A percentile compares a stretch with the other conserved stretches of the same genome.
Evolutionary conservation across 257 asterid species (phyloP).

Genomic region (Solanum pennellii): DNA sequence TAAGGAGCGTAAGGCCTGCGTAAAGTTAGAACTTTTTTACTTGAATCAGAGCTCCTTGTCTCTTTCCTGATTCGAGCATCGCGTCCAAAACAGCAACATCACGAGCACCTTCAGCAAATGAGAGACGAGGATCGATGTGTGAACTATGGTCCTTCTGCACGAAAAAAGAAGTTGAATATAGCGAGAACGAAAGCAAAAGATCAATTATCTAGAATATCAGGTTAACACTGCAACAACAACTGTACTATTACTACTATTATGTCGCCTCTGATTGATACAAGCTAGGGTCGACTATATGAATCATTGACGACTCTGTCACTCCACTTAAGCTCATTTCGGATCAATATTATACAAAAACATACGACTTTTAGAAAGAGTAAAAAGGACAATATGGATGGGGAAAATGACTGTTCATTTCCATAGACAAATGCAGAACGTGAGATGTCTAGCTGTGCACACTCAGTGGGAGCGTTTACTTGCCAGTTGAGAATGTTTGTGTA

Average conservation of each 20-base stretch:
- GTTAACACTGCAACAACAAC: not conserved
- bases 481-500: not conserved
- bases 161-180: not conserved
- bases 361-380: not conserved
- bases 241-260: not conserved
- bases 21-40: constrained; percentile 43
- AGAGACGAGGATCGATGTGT: constrained; percentile 55
- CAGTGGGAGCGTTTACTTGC: not conserved
- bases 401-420: not conserved
- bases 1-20: not conserved
- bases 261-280: not conserved
- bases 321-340: not conserved
- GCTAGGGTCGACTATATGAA: not conserved
- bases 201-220: not conserved
- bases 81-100: constrained; percentile 87
- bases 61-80: constrained; percentile 83
- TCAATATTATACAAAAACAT: not conserved
- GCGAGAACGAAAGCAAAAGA: not conserved
- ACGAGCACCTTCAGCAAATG: constrained; percentile 67
- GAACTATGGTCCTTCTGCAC: constrained; percentile 43
- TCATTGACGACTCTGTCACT: not conserved
- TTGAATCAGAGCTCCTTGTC: constrained; percentile 47
- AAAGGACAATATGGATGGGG: not conserved
- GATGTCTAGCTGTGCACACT: not conserved
- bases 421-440: not conserved